Conservation (phyloP, 2,329 filamentous ascomycete genomes). For the Aspergillus fructus region DNA sequence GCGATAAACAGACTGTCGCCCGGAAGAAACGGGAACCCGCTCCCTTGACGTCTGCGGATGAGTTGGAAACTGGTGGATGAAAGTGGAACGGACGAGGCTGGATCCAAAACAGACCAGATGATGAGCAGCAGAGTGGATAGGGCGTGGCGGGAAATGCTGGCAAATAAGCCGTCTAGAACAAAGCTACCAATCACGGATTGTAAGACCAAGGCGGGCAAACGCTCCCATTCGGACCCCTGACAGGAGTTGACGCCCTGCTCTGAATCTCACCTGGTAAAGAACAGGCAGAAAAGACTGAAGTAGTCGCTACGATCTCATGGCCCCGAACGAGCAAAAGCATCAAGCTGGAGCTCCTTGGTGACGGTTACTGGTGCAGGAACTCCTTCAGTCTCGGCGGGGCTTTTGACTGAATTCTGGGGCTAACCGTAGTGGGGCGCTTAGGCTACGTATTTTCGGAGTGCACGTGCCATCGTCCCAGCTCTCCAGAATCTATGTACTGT, state of each 20-base stretch:
- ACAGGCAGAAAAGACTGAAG: neutral
- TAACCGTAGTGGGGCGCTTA: constrained; percentile 2
- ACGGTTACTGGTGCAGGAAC: constrained; percentile 1
- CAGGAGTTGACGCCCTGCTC: neutral
- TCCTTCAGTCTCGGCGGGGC: neutral
- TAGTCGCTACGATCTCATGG: neutral
- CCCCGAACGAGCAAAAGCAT: neutral
- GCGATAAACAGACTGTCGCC: neutral
- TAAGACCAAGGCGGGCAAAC: constrained; percentile 5
- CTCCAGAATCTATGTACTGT: neutral
- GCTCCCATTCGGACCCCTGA: neutral
- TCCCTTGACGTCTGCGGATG: constrained; percentile 3
- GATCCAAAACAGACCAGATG: constrained; percentile 11
- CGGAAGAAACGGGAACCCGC: neutral
- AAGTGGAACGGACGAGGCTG: constrained; percentile 12
- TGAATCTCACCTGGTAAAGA: neutral
- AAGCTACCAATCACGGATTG: constrained; percentile 16
- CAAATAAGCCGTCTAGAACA: constrained; percentile 9
- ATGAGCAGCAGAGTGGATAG: constrained; percentile 7
- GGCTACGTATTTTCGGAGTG: neutral
- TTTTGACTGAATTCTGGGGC: neutral
- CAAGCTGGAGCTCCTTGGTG: neutral
- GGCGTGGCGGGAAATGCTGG: constrained; percentile 12
- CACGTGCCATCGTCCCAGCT: constrained; percentile 2
- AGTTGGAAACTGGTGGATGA: constrained; percentile 1